Base-by-base conservation (phyloP, 202 grass and related monocot genomes). In the Brachypodium distachyon region DNA sequence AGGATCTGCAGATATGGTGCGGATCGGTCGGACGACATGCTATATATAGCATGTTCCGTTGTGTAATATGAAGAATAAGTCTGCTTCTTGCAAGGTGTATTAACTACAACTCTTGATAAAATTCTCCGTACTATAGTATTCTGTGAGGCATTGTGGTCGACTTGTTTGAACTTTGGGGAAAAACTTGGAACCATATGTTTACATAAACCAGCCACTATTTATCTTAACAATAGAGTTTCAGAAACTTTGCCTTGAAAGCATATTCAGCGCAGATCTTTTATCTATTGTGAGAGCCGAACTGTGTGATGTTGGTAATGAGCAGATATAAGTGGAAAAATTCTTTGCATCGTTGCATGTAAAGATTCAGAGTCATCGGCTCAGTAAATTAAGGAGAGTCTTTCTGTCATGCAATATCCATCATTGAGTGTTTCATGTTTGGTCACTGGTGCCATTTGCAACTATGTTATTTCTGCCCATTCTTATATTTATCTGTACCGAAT, bases 31-130 rank as follows among this genome's bases (percentile, higher is more conserved):
- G 57, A 76, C 70, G 57, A 76, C 70, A 67, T 73, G 60, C 16
- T 19, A 38, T 33, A 21, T 19, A 38, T 33, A 21, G 2, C 36
- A 9, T 74, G 68, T 59, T 62, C 58, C 44, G 26, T 42, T 53
- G 22, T 68, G 85, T 83, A 60, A 44, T 86, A 61, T 22, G 9
- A 53, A 41, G 17, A 79, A 73, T 79, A 73, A 70, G 31, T 60
- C 8, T 76, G 62, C 31, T 60, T 61, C 29, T 71, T 67, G 53
- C 32, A 76, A 76, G 51, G n/a, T 76, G 62, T 70, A 29, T 61
- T 22, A 42, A 11, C 32, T n/a, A 75, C 36, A 21, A 26, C 9
- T 70, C n/a, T 83, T 21, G 51, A 78, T 28, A 14, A 29, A 74
- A 54, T 51, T 60, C 0, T 52, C 26, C 0, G 0, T 44, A 51